These are phyloP conservation scores for Phytopythium aichiense DNA, from an alignment of 352 stramenopile genomes.

Conservation along the genomic window DNA sequence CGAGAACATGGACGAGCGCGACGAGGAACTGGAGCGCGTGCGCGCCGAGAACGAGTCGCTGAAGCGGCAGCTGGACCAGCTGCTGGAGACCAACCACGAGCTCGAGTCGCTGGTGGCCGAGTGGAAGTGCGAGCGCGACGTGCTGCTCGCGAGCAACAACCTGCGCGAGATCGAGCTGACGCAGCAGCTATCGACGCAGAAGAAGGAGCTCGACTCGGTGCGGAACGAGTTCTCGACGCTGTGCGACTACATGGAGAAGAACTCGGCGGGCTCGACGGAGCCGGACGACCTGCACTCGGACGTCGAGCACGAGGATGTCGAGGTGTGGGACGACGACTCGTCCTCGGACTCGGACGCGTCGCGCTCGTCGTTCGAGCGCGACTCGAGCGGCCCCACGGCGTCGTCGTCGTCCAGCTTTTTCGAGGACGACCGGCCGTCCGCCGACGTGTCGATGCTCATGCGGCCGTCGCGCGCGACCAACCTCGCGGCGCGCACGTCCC, in stretches of 20 bases:
- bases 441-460: conserved; percentile 40
- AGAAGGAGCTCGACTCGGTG: conserved; percentile 39
- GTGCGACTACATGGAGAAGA: conserved; percentile 47
- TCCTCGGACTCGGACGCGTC: neutral
- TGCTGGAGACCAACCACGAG: conserved; percentile 58
- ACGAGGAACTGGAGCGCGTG: conserved; percentile 32
- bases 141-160: conserved; percentile 51
- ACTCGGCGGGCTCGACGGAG: conserved; percentile 42
- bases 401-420: conserved; percentile 29
- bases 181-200: conserved; percentile 46
- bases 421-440: conserved; percentile 37
- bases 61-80: conserved; percentile 49
- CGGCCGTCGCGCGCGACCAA: conserved; percentile 7
- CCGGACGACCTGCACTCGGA: conserved; percentile 12
- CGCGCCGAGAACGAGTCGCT: conserved; percentile 52
- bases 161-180: conserved; percentile 52
- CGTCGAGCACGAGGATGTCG: conserved; percentile 19
- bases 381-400: conserved; percentile 17
- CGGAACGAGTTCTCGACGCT: conserved; percentile 42
- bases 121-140: conserved; percentile 47
- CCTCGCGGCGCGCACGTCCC: conserved; percentile 16
- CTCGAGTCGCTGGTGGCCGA: conserved; percentile 55
- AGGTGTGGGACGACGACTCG: conserved; percentile 16
- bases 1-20: conserved; percentile 14
- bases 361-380: conserved; percentile 17